phyloP scores from a whole-genome alignment of 768 basidiomycete genomes.

The Panellus pusillus region DNA sequence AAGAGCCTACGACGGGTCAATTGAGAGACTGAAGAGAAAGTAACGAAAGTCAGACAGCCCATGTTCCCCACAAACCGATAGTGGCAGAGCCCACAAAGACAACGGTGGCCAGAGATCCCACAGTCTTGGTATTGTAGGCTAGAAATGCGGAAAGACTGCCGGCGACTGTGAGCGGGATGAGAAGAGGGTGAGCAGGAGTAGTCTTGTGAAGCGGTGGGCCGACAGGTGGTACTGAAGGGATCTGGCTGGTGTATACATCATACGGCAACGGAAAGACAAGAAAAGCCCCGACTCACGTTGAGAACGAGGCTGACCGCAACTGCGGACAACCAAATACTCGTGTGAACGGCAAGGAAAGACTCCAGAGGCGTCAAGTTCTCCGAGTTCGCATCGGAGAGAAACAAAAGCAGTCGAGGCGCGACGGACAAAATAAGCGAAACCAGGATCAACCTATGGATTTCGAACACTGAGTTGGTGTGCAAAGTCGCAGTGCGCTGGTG shows the following conservation, averaged over 20 bases:
- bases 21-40: background rate
- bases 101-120: slow-evolving; percentile 56
- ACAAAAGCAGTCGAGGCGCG: slow-evolving; percentile 67
- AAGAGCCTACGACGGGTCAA: slow-evolving; percentile 43
- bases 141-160: slow-evolving; percentile 57
- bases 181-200: slow-evolving; percentile 55
- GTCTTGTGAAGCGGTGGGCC: slow-evolving; percentile 26
- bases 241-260: slow-evolving; percentile 27
- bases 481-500: background rate
- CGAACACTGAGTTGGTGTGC: background rate
- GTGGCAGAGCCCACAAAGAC: slow-evolving; percentile 49
- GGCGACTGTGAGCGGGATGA: slow-evolving; percentile 58
- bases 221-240: slow-evolving; percentile 46
- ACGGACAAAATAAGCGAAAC: slow-evolving; percentile 42
- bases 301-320: slow-evolving; percentile 57
- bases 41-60: slow-evolving; percentile 54
- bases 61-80: slow-evolving; percentile 67
- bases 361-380: slow-evolving; percentile 65
- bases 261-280: background rate
- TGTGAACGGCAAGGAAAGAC: slow-evolving; percentile 64
- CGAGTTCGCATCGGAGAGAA: slow-evolving; percentile 51
- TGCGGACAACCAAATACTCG: slow-evolving; percentile 60
- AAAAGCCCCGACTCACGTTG: slow-evolving; percentile 42
- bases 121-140: slow-evolving; percentile 60
- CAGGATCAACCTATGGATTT: slow-evolving; percentile 31